Evolutionary conservation across 208 protist species (phyloP).

Genomic region (Naegleria fowleri): DNA sequence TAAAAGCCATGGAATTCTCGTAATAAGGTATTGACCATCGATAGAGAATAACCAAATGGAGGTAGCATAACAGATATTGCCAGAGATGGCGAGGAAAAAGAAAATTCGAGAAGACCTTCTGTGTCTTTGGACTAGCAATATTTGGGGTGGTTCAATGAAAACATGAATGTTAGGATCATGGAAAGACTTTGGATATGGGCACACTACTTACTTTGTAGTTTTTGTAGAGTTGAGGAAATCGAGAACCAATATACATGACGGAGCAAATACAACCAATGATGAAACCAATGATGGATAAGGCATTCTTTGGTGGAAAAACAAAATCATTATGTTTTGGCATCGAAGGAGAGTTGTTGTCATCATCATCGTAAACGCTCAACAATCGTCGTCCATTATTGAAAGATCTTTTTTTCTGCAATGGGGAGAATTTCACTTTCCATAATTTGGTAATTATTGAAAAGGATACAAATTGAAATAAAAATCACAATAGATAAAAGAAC

Average conservation of each 20-base stretch:
- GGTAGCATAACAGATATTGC: not conserved
- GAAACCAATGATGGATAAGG: not conserved
- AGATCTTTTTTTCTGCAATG: not conserved
- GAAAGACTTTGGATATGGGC: no score
- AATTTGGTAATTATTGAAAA: not conserved
- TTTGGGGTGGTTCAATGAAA: no score
- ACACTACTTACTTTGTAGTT: constrained; percentile 5
- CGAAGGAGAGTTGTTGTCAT: no score
- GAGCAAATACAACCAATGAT: not conserved
- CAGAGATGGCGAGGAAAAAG: not conserved
- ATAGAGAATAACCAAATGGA: not conserved
- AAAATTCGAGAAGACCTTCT: not conserved
- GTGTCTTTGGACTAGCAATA: not conserved
- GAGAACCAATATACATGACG: not conserved
- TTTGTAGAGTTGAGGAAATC: constrained; percentile 21
- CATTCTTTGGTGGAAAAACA: not conserved
- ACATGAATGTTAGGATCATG: no score
- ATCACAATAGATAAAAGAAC: no score
- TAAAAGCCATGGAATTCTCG: not conserved
- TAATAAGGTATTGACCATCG: not conserved
- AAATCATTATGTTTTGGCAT: not conserved
- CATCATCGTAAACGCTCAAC: not conserved
- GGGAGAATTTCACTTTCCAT: no score
- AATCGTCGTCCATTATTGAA: not conserved
- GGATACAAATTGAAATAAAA: no score